These are phyloP conservation scores for Phytophthora pini DNA, from an alignment of 352 stramenopile genomes.

Conservation along the genomic window DNA sequence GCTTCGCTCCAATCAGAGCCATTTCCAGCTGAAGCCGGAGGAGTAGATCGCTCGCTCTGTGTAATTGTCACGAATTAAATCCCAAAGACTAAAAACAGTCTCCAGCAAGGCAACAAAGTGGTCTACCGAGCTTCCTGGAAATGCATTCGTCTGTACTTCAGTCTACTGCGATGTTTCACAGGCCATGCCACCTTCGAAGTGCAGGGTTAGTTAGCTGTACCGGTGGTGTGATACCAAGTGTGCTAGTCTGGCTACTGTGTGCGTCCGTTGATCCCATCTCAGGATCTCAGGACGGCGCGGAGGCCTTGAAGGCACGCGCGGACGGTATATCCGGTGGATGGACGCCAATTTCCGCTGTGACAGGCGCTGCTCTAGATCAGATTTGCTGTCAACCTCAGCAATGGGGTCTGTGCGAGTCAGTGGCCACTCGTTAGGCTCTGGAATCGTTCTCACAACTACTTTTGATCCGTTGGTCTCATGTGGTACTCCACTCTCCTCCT, in stretches of 20 bases:
- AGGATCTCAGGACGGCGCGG: conserved; percentile 3
- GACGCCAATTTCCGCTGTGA: conserved; percentile 13
- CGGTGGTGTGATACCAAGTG: too few species aligned
- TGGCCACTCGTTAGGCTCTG: not conserved
- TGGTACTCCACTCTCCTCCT: conserved; percentile 25
- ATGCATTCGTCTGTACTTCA: too few species aligned
- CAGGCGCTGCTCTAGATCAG: conserved; percentile 11
- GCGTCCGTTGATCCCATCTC: conserved; percentile 10
- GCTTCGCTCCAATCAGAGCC: conserved; percentile 4
- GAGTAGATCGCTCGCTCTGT: not conserved
- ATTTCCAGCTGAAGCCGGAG: not conserved
- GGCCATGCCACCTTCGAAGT: too few species aligned
- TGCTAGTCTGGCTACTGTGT: too few species aligned
- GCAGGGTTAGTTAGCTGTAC: too few species aligned
- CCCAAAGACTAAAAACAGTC: too few species aligned
- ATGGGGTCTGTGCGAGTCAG: too few species aligned
- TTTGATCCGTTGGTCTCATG: conserved; percentile 25
- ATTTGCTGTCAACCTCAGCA: conserved; percentile 5
- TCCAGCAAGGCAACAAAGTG: too few species aligned
- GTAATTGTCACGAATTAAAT: not conserved
- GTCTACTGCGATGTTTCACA: too few species aligned
- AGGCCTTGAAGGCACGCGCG: conserved; percentile 10
- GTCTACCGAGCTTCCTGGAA: too few species aligned
- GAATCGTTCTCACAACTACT: conserved; percentile 10
- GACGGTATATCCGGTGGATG: conserved; percentile 1